Evolutionary conservation across 345 rosid genomes (phyloP).

Genomic region (Microthlaspi erraticum): DNA sequence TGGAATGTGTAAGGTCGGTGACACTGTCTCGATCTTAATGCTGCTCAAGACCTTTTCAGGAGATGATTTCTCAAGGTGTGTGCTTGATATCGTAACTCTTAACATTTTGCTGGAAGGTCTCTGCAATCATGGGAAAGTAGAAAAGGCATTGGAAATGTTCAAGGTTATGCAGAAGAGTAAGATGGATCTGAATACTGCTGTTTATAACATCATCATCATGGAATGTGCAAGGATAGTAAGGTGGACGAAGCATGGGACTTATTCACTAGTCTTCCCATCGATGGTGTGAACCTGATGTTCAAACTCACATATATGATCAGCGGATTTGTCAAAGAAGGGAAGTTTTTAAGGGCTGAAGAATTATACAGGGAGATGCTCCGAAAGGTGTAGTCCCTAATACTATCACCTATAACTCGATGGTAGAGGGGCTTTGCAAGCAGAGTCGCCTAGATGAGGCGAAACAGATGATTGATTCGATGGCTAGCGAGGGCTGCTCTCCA

Average conservation of each 20-base stretch:
- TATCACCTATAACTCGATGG: no score
- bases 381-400: not conserved
- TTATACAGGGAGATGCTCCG: not conserved
- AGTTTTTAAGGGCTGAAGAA: not conserved
- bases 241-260: no score
- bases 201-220: no score
- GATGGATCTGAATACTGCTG: not conserved
- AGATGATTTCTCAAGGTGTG: no score
- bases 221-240: no score
- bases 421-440: no score
- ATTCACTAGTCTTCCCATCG: not conserved
- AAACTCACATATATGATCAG: slow-evolving; percentile 16
- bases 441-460: no score
- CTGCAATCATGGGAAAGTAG: not conserved
- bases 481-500: not conserved
- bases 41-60: no score
- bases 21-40: not conserved
- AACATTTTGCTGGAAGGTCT: not conserved
- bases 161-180: not conserved
- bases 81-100: no score
- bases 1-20: slow-evolving; percentile 2
- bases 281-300: slow-evolving; percentile 14
- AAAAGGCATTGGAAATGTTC: no score
- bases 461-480: no score
- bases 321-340: not conserved